Evolutionary conservation across 1,139 yeast genomes (phyloP).

Genomic region (Taphrina confusa): DNA sequence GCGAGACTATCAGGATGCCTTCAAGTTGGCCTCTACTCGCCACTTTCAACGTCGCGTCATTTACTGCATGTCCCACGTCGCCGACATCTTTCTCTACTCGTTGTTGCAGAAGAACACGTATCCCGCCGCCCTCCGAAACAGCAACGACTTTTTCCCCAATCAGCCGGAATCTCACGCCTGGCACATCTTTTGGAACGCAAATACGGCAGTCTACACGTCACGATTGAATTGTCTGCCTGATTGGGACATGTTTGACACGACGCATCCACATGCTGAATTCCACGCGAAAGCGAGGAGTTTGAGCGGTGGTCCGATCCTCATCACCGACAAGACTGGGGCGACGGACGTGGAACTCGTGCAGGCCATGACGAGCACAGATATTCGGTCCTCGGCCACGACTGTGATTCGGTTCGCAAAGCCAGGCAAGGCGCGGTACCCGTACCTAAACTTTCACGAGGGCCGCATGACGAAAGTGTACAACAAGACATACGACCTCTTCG

Average conservation of each 20-base stretch:
- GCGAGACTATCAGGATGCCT: conserved; percentile 43
- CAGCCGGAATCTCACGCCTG: conserved; percentile 42
- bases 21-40: conserved; percentile 40
- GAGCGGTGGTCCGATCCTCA: conserved; percentile 46
- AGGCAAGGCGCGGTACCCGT: conserved; percentile 7
- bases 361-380: conserved; percentile 3
- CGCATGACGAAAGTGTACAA: conserved; percentile 15
- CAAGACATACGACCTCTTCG: conserved; percentile 12
- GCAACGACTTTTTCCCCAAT: conserved; percentile 44
- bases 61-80: conserved; percentile 46
- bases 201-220: conserved; percentile 42
- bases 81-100: conserved; percentile 42
- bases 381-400: background rate
- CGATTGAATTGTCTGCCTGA: conserved; percentile 43
- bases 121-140: conserved; percentile 44
- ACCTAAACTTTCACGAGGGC: conserved; percentile 16
- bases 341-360: background rate
- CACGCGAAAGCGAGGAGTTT: conserved; percentile 45
- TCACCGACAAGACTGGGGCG: conserved; percentile 42
- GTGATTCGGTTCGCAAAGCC: conserved; percentile 9
- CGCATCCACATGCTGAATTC: conserved; percentile 40
- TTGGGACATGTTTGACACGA: conserved; percentile 47
- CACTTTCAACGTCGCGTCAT: conserved; percentile 44
- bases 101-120: conserved; percentile 37
- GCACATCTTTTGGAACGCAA: conserved; percentile 45